A percentile compares a stretch with the other conserved stretches of the same genome.
Evolutionary conservation across 192 early-diverging fungal genomes (phyloP).

Genomic region (Haplosporangium gracile): DNA sequence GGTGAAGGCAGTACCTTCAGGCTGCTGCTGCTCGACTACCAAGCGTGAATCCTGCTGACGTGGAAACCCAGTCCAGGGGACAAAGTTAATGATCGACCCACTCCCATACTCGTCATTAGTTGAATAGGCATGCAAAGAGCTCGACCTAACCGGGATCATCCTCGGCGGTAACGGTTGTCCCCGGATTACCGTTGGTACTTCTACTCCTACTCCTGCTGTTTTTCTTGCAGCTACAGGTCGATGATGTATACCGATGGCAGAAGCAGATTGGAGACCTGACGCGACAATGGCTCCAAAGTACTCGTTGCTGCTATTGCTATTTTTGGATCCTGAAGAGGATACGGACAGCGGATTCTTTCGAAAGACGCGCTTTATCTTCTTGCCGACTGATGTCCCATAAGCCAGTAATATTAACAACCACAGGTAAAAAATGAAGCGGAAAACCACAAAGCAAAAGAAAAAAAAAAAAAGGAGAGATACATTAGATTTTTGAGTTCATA

Average conservation of each 20-base stretch:
- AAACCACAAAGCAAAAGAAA: not conserved
- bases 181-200: not conserved
- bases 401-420: not conserved
- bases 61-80: not conserved
- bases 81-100: not conserved
- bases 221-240: too few species aligned
- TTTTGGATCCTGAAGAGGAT: not conserved
- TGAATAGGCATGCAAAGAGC: slow-evolving; percentile 1
- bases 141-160: not conserved
- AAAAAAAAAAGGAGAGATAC: too few species aligned
- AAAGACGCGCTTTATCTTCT: not conserved
- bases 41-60: not conserved
- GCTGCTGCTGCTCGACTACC: not conserved
- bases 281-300: not conserved
- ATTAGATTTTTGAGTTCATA: too few species aligned
- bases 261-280: not conserved
- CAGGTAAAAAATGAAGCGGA: not conserved
- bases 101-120: not conserved
- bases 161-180: not conserved
- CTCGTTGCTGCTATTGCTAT: too few species aligned
- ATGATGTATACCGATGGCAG: too few species aligned
- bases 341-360: not conserved
- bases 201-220: not conserved
- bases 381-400: not conserved
- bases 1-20: not conserved